phyloP scores from a whole-genome alignment of 2,329 filamentous ascomycete species.

The Aureobasidium sp. region DNA sequence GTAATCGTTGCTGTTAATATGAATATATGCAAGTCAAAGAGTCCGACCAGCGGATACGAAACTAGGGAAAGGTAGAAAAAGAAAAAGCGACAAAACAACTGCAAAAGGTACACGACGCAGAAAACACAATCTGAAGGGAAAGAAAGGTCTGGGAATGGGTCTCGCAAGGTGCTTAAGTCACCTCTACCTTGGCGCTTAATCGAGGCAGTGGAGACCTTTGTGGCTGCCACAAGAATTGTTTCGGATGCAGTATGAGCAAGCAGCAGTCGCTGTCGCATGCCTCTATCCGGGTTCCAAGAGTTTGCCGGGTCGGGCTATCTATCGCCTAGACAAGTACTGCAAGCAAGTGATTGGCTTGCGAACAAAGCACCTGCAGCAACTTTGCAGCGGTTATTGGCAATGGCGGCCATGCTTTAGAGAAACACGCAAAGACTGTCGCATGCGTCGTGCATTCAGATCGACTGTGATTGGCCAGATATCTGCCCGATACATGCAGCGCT shows the following conservation, averaged over 20 bases:
- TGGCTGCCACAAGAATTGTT: constrained; percentile 3
- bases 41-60: constrained; percentile 37
- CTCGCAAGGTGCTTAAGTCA: background rate
- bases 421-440: background rate
- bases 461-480: background rate
- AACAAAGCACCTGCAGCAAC: background rate
- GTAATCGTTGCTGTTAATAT: constrained; percentile 6
- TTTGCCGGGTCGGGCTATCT: background rate
- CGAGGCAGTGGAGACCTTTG: constrained; percentile 5
- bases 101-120: constrained; percentile 17
- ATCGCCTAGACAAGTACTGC: background rate
- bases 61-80: constrained; percentile 18
- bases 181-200: constrained; percentile 9
- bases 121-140: constrained; percentile 14
- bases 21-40: constrained; percentile 14
- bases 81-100: constrained; percentile 19
- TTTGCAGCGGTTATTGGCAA: constrained; percentile 7
- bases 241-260: background rate
- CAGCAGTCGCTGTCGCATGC: background rate
- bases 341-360: background rate
- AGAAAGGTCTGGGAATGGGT: constrained; percentile 14
- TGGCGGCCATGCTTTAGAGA: background rate
- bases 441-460: background rate
- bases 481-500: background rate
- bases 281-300: background rate